These are phyloP conservation scores for Termitomyces sp. DNA, from an alignment of 768 basidiomycete species.

Conservation along the genomic window DNA sequence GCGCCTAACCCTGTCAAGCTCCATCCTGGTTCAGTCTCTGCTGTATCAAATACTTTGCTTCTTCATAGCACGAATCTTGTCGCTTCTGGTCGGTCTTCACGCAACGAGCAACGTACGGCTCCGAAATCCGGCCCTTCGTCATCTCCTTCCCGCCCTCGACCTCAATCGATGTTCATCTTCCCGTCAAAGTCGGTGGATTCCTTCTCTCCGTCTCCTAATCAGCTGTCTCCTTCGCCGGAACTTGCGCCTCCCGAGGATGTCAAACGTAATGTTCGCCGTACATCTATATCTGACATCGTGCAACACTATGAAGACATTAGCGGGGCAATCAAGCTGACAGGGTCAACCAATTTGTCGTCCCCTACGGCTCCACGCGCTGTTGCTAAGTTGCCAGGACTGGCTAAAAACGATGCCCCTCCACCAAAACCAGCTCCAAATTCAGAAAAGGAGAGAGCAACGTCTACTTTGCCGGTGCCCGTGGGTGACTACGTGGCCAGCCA, in stretches of 20 bases:
- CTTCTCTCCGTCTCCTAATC: slow-evolving; percentile 16
- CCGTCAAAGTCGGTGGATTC: slow-evolving; percentile 49
- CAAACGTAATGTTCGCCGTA: slow-evolving; percentile 46
- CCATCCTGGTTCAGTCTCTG: not conserved
- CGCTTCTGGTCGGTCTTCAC: not conserved
- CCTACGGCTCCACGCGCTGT: slow-evolving; percentile 23
- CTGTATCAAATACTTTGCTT: slow-evolving; percentile 9
- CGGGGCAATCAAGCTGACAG: slow-evolving; percentile 27
- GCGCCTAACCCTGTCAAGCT: slow-evolving; percentile 2
- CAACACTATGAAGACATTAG: slow-evolving; percentile 75
- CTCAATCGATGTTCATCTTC: slow-evolving; percentile 80
- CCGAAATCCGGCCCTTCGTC: slow-evolving; percentile 16
- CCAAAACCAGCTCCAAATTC: not conserved
- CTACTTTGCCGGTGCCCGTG: slow-evolving; percentile 1
- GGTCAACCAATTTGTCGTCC: slow-evolving; percentile 23
- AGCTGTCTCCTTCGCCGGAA: slow-evolving; percentile 25
- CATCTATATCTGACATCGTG: slow-evolving; percentile 86
- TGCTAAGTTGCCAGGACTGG: slow-evolving; percentile 6
- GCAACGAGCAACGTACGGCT: not conserved
- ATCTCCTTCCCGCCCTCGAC: slow-evolving; percentile 51
- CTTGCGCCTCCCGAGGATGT: slow-evolving; percentile 46
- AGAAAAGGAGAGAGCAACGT: slow-evolving; percentile 6
- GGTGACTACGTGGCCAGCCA: slow-evolving; percentile 5
- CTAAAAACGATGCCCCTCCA: slow-evolving; percentile 11
- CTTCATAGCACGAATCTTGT: not conserved